phyloP scores from a whole-genome alignment of 345 rosid genomes.

The Capsella bursapastoris region DNA sequence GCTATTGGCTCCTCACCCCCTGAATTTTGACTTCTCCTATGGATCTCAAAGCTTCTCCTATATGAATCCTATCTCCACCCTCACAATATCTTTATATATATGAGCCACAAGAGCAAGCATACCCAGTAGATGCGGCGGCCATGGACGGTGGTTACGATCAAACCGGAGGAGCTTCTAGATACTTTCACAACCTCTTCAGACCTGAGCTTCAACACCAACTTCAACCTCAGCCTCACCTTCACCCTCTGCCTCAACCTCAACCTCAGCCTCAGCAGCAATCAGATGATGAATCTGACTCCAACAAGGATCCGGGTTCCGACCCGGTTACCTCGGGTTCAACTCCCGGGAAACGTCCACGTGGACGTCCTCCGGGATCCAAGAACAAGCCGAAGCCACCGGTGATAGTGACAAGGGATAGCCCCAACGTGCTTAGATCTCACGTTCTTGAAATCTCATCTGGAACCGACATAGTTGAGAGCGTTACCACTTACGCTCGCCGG shows the following conservation, averaged over 20 bases:
- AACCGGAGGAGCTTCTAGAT: constrained; percentile 42
- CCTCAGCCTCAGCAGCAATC: constrained; percentile 35
- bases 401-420: constrained; percentile 71
- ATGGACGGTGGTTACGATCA: constrained; percentile 49
- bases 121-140: constrained; percentile 34
- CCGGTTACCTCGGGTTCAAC: constrained; percentile 41
- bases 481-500: constrained; percentile 57
- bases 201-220: constrained; percentile 54
- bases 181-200: constrained; percentile 53
- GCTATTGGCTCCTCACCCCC: constrained; percentile 43
- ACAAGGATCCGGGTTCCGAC: constrained; percentile 43
- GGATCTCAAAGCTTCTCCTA: constrained; percentile 31
- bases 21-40: constrained; percentile 41
- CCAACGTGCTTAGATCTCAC: constrained; percentile 77
- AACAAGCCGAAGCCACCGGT: constrained; percentile 78
- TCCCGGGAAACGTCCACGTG: constrained; percentile 66
- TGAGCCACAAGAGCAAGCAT: constrained; percentile 31
- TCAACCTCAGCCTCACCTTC: constrained; percentile 36
- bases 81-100: constrained; percentile 27
- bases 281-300: constrained; percentile 46
- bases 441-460: constrained; percentile 71
- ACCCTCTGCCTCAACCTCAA: constrained; percentile 6
- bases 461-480: constrained; percentile 65
- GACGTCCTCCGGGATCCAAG: constrained; percentile 83
- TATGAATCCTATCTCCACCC: constrained; percentile 29